Percentiles rank a stretch among this genome's conserved stretches.
These are phyloP conservation scores for Potentilla sterilis DNA, from an alignment of 306 rosid genomes.

Conservation along the genomic window DNA sequence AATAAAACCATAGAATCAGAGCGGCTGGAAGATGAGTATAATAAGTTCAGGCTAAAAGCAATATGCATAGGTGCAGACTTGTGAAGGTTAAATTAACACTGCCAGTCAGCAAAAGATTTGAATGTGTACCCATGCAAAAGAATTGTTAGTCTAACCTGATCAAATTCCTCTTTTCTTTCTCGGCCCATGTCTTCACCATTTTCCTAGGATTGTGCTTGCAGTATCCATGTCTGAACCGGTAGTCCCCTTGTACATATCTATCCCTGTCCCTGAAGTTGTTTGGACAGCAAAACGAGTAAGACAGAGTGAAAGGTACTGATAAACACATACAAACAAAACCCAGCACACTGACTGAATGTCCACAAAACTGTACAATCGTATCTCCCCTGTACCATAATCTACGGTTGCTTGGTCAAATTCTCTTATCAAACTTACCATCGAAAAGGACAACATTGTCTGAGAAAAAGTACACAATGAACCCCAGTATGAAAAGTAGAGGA, in stretches of 20 bases:
- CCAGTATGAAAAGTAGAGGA: neutral
- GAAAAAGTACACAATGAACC: neutral
- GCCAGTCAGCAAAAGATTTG: neutral
- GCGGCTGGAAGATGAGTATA: neutral
- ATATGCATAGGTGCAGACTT: neutral
- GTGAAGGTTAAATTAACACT: neutral
- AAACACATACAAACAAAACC: neutral
- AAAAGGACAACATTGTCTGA: neutral
- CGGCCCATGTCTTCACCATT: slow-evolving; percentile 99
- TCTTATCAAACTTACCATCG: neutral
- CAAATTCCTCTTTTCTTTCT: slow-evolving; percentile 92
- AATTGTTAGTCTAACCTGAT: slow-evolving; percentile 47
- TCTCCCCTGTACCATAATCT: neutral
- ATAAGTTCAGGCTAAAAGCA: neutral
- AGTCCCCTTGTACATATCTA: slow-evolving; percentile 92
- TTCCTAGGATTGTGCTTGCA: slow-evolving; percentile 90
- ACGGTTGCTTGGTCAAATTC: neutral
- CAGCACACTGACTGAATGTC: neutral
- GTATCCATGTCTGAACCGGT: slow-evolving; percentile 79
- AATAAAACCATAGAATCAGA: neutral
- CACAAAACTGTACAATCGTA: neutral
- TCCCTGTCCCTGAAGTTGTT: slow-evolving; percentile 79
- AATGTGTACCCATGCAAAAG: neutral
- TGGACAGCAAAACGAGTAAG: slow-evolving; percentile 6
- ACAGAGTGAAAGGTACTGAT: slow-evolving; percentile 9